Percentiles rank a stretch among this genome's conserved stretches.
Evolutionary conservation across 129 eudicot genomes (phyloP).

Genomic region (Lactuca saligna): DNA sequence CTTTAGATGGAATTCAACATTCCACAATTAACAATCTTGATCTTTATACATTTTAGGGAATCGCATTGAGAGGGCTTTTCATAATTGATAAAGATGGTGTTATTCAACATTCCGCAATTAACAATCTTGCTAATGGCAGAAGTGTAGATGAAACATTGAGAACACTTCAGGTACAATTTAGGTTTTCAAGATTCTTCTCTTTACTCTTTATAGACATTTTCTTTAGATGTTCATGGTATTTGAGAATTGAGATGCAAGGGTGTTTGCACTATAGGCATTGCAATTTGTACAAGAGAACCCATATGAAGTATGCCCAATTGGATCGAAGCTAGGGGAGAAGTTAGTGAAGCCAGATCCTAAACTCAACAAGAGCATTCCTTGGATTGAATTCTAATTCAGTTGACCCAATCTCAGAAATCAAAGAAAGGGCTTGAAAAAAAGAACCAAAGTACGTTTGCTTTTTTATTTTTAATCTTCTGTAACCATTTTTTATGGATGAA

Average conservation of each 20-base stretch:
- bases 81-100: constrained; percentile 96
- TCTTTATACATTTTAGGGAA: constrained; percentile 52
- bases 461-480: neutral
- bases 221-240: neutral
- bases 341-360: constrained; percentile 97
- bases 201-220: neutral
- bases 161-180: constrained; percentile 75
- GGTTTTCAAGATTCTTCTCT: neutral
- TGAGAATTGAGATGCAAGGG: too few species aligned
- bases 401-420: constrained; percentile 55
- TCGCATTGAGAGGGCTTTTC: constrained; percentile 93
- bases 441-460: constrained; percentile 49
- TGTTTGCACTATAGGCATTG: constrained; percentile 61
- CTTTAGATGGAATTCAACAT: too few species aligned
- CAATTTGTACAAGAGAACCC: constrained; percentile 97
- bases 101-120: constrained; percentile 92
- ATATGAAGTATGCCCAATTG: constrained; percentile 97
- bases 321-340: constrained; percentile 99
- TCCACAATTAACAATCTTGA: too few species aligned
- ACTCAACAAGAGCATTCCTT: constrained; percentile 52
- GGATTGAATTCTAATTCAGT: constrained; percentile 71
- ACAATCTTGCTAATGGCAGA: constrained; percentile 91
- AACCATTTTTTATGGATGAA: neutral
- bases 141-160: constrained; percentile 95
- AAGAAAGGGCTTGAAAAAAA: constrained; percentile 48